Conservation (phyloP, 225 moss, liverwort and hornwort genomes). For the Thuidium tamariscinum region DNA sequence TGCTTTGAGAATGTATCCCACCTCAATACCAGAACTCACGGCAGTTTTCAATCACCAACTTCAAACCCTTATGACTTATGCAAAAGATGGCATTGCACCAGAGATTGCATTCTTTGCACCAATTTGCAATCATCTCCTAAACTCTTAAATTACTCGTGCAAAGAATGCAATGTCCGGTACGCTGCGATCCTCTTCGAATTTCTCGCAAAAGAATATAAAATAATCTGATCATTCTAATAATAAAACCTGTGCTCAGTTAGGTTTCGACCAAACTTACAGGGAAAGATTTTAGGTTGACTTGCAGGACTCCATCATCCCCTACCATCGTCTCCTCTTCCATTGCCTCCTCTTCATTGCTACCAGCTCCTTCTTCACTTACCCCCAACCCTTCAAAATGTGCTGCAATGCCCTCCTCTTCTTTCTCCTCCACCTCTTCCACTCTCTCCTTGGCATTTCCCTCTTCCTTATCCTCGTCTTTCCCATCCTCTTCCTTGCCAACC, state of each 20-base stretch:
- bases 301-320: constrained; percentile 4
- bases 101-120: not conserved
- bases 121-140: not conserved
- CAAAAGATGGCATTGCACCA: not conserved
- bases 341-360: constrained; percentile 14
- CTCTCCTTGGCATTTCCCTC: not conserved
- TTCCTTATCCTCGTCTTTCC: not conserved
- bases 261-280: constrained; percentile 38
- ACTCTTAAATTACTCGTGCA: not conserved
- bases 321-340: constrained; percentile 4
- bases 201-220: not conserved
- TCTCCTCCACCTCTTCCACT: constrained; percentile 7
- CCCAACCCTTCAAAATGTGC: constrained; percentile 12
- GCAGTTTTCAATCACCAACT: not conserved
- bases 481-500: not conserved
- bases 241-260: not conserved
- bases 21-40: not conserved
- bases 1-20: not conserved
- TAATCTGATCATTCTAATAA: not conserved
- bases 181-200: not conserved
- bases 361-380: constrained; percentile 4
- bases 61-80: not conserved
- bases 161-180: not conserved
- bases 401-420: constrained; percentile 5
- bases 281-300: constrained; percentile 12